Conservation (phyloP, 2,329 filamentous ascomycete species). For the Alternaria burnsii region DNA sequence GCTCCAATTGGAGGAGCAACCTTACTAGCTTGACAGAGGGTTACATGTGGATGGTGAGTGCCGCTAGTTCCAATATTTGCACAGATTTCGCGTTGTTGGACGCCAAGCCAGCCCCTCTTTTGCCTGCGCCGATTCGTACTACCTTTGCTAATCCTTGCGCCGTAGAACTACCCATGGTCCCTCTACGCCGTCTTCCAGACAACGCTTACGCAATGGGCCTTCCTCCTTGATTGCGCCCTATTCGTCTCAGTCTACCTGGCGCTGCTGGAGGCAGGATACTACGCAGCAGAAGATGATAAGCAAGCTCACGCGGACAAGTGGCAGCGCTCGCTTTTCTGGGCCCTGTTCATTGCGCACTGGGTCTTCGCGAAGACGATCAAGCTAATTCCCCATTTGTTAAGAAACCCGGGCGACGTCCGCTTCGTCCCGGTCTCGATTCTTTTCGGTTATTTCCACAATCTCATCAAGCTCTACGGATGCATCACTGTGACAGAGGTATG, state of each 20-base stretch:
- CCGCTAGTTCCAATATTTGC: constrained; percentile 31
- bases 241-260: constrained; percentile 43
- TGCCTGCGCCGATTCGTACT: constrained; percentile 28
- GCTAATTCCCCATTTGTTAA: constrained; percentile 83
- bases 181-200: constrained; percentile 92
- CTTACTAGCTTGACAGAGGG: constrained; percentile 87
- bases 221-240: constrained; percentile 72
- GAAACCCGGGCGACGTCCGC: constrained; percentile 81
- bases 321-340: constrained; percentile 42
- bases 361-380: constrained; percentile 92
- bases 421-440: constrained; percentile 85
- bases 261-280: constrained; percentile 44
- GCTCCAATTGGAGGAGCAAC: constrained; percentile 98
- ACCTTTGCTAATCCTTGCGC: constrained; percentile 37
- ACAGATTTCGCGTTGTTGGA: constrained; percentile 32
- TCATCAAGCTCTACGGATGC: constrained; percentile 90
- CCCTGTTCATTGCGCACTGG: constrained; percentile 52
- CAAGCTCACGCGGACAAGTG: constrained; percentile 26
- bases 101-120: constrained; percentile 43
- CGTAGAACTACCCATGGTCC: constrained; percentile 85
- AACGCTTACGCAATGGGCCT: constrained; percentile 88
- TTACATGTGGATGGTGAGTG: constrained; percentile 83
- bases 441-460: constrained; percentile 91
- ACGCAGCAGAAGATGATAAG: constrained; percentile 28
- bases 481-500: constrained; percentile 67